phyloP scores from a whole-genome alignment of 352 stramenopile species.

The Phytophthora idaei region DNA sequence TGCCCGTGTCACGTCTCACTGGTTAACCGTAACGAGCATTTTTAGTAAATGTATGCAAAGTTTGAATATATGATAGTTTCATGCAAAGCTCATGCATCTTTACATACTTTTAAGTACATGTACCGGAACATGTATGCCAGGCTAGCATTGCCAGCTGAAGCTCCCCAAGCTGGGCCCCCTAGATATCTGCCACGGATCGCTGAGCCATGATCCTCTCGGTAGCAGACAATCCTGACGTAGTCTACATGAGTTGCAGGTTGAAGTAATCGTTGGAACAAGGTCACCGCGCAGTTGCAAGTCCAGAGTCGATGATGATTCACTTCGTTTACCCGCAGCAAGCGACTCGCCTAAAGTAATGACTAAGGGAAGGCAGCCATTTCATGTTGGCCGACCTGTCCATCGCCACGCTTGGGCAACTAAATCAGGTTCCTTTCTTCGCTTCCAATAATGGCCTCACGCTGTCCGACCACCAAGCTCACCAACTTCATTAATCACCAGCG shows the following conservation, averaged over 20 bases:
- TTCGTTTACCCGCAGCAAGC: constrained; percentile 14
- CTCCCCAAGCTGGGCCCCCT: too few species aligned
- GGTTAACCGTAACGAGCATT: neutral
- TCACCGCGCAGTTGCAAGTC: constrained; percentile 12
- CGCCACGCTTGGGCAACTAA: neutral
- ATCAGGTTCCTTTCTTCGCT: constrained; percentile 5
- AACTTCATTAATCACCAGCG: neutral
- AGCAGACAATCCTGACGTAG: neutral
- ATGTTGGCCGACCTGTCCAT: constrained; percentile 4
- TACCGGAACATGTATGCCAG: too few species aligned
- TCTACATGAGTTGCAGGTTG: constrained; percentile 1
- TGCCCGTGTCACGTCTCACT: neutral
- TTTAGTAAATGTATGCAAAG: too few species aligned
- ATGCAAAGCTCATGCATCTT: too few species aligned
- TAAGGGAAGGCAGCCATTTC: constrained; percentile 2
- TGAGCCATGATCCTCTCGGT: neutral
- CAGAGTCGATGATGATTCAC: constrained; percentile 8
- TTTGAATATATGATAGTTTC: too few species aligned
- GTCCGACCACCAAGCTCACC: constrained; percentile 4
- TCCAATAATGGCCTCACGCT: neutral
- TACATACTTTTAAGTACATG: too few species aligned
- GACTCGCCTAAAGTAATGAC: constrained; percentile 9
- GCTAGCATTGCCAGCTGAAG: too few species aligned
- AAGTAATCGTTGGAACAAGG: constrained; percentile 1
- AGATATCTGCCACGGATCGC: neutral